These are phyloP conservation scores for Lantana camara DNA, from an alignment of 257 asterid genomes.

Conservation along the genomic window DNA sequence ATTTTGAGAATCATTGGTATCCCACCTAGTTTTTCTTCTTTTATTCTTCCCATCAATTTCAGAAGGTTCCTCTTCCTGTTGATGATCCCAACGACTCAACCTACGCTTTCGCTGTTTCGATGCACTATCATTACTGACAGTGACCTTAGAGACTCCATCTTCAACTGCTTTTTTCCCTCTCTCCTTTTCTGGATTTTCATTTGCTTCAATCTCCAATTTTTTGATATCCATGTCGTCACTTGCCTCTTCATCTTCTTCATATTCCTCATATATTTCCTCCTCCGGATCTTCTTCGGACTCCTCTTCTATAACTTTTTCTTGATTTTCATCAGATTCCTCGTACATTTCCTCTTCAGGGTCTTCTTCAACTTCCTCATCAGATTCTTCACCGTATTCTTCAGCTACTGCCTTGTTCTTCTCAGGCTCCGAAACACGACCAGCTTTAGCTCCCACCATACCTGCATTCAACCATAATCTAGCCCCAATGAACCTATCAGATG, in stretches of 20 bases:
- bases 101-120: slow-evolving; percentile 12
- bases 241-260: not conserved
- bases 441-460: slow-evolving; percentile 11
- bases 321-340: slow-evolving; percentile 8
- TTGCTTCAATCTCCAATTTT: not conserved
- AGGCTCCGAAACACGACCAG: not conserved
- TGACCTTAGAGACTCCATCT: not conserved
- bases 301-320: not conserved
- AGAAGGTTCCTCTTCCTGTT: slow-evolving; percentile 18
- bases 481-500: not conserved
- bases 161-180: not conserved
- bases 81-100: slow-evolving; percentile 30
- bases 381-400: too few species aligned
- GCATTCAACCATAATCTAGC: slow-evolving; percentile 10
- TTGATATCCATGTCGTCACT: not conserved
- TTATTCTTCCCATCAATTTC: slow-evolving; percentile 18
- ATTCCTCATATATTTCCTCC: slow-evolving; percentile 17
- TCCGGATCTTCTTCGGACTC: slow-evolving; percentile 22
- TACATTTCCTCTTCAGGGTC: not conserved
- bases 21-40: slow-evolving; percentile 42
- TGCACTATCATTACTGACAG: slow-evolving; percentile 2
- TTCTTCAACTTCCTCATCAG: not conserved
- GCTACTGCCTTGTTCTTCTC: not conserved
- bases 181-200: not conserved
- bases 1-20: slow-evolving; percentile 26